A percentile compares a stretch with the other conserved stretches of the same genome.
Conservation (phyloP, 2,329 filamentous ascomycete genomes). For the Kalmusia sp. region DNA sequence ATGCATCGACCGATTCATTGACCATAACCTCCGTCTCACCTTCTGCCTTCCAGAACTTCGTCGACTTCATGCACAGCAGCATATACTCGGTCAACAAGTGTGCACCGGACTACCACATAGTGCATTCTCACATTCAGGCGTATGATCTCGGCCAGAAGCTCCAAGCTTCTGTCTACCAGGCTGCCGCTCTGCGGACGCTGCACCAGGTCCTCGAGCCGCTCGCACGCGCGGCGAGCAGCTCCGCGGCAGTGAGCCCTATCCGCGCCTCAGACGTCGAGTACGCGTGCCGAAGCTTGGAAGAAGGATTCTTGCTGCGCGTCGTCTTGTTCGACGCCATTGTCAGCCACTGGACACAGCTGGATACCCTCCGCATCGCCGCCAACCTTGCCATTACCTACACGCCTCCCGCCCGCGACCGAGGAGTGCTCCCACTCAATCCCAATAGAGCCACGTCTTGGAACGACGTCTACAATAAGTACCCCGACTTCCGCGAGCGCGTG, state of each 20-base stretch:
- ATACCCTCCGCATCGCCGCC: constrained; percentile 7
- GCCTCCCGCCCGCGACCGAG: neutral
- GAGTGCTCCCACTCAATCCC: neutral
- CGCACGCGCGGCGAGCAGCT: neutral
- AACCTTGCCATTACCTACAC: neutral
- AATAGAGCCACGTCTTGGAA: constrained; percentile 1
- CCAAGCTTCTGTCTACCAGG: constrained; percentile 9
- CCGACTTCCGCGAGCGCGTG: constrained; percentile 8
- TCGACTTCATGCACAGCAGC: constrained; percentile 22
- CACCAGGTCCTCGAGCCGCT: constrained; percentile 15
- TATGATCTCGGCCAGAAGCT: constrained; percentile 20
- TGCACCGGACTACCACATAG: constrained; percentile 13
- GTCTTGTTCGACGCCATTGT: constrained; percentile 27
- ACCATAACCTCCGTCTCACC: constrained; percentile 5
- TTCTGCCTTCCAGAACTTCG: constrained; percentile 23
- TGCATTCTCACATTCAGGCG: constrained; percentile 11
- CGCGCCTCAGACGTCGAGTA: constrained; percentile 18
- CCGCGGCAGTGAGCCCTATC: constrained; percentile 5
- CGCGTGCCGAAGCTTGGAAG: constrained; percentile 10
- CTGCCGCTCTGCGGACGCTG: constrained; percentile 18
- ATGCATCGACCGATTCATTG: neutral
- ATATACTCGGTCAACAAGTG: constrained; percentile 25
- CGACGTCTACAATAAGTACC: constrained; percentile 5
- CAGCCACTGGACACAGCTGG: constrained; percentile 19
- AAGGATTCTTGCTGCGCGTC: constrained; percentile 7